Conservation (phyloP, 169 alveolate genomes). For the Plasmodium vivax region DNA sequence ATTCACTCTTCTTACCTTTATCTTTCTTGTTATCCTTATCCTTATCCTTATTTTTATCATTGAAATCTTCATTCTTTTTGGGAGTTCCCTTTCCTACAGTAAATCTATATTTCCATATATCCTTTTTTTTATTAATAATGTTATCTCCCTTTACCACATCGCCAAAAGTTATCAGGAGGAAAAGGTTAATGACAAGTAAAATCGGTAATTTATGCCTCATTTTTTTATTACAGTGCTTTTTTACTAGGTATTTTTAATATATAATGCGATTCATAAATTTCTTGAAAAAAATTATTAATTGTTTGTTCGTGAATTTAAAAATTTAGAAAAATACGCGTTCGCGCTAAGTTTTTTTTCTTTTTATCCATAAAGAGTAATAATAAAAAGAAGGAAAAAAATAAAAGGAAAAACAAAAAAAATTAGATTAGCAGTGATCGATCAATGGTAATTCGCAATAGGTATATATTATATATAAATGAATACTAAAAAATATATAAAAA, state of each 20-base stretch:
- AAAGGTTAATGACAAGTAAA: slow-evolving; percentile 23
- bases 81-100: slow-evolving; percentile 14
- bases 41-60: not conserved
- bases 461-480: not conserved
- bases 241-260: not conserved
- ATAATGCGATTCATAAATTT: not conserved
- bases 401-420: too few relatives aligned
- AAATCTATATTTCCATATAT: slow-evolving; percentile 56
- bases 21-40: not conserved
- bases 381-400: not conserved
- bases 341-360: not conserved
- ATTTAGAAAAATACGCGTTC: not conserved
- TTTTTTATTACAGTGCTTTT: not conserved
- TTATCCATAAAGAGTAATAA: not conserved
- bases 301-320: not conserved
- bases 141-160: slow-evolving; percentile 39
- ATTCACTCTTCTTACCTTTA: not conserved
- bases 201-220: slow-evolving; percentile 19
- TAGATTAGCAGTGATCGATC: not conserved
- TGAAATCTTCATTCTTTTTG: not conserved
- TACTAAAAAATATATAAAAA: not conserved
- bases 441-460: not conserved
- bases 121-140: not conserved
- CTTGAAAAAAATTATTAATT: not conserved
- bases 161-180: slow-evolving; percentile 15